phyloP scores from a whole-genome alignment of 768 basidiomycete species.

The Antrodiella citrinella region DNA sequence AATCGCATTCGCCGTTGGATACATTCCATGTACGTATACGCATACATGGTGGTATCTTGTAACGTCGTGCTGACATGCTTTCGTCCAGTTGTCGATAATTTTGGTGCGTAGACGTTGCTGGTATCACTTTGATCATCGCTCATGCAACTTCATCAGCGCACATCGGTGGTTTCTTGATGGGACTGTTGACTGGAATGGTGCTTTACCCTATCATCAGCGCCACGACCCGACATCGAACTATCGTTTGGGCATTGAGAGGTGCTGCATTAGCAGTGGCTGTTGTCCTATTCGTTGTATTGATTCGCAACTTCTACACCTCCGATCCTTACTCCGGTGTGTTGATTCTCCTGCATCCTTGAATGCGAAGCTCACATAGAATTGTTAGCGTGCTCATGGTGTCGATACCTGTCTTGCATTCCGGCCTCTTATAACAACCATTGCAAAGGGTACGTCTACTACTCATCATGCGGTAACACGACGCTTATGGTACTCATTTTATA shows the following conservation, averaged over 20 bases:
- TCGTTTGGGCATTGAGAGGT: slow-evolving; percentile 69
- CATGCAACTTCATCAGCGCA: slow-evolving; percentile 45
- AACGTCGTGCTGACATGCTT: background rate
- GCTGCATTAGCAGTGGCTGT: slow-evolving; percentile 69
- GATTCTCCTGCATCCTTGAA: slow-evolving; percentile 1
- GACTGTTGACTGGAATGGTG: slow-evolving; percentile 71
- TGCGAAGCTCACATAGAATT: background rate
- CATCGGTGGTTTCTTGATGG: slow-evolving; percentile 81
- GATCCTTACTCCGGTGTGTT: slow-evolving; percentile 75
- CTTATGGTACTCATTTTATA: background rate
- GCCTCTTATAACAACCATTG: slow-evolving; percentile 64
- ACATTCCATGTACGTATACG: slow-evolving; percentile 69
- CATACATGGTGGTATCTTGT: too few relatives aligned
- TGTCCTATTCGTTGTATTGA: slow-evolving; percentile 74
- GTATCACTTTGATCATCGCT: background rate
- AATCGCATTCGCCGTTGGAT: slow-evolving; percentile 79
- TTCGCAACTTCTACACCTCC: slow-evolving; percentile 83
- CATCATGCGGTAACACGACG: background rate
- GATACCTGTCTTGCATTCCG: slow-evolving; percentile 87
- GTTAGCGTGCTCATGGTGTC: slow-evolving; percentile 77
- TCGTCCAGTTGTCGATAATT: slow-evolving; percentile 76
- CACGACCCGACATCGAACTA: slow-evolving; percentile 60
- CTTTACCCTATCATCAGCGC: slow-evolving; percentile 87
- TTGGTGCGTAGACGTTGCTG: slow-evolving; percentile 39
- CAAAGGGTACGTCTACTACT: slow-evolving; percentile 30